These are phyloP conservation scores for Penicillium brasilianum DNA, from an alignment of 2,329 filamentous ascomycete species.

Conservation along the genomic window DNA sequence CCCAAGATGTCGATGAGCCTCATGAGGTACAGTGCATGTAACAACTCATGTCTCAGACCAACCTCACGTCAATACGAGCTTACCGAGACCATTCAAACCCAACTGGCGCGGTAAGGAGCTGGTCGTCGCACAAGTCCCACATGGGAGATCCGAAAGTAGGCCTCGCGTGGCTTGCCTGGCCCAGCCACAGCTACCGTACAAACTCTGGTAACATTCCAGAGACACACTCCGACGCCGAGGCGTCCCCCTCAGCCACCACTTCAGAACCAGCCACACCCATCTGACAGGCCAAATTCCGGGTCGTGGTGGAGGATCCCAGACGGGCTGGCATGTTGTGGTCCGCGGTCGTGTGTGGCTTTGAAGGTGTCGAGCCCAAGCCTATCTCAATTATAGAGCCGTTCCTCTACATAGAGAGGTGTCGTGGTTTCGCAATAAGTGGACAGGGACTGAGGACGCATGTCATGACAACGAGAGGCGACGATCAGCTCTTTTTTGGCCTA, in stretches of 20 bases:
- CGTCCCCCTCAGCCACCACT: slow-evolving; percentile 5
- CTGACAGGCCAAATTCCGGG: slow-evolving; percentile 1
- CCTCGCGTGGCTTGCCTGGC: not conserved
- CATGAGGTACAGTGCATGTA: too few species aligned
- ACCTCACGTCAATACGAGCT: not conserved
- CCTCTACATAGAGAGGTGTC: not conserved
- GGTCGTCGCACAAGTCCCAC: not conserved
- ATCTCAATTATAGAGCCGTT: not conserved
- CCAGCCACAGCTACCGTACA: not conserved
- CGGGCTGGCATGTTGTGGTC: not conserved
- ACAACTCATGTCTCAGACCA: not conserved
- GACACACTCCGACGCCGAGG: too few species aligned
- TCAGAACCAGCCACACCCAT: not conserved
- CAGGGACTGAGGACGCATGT: slow-evolving; percentile 8
- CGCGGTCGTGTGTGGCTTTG: slow-evolving; percentile 6
- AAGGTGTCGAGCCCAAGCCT: not conserved
- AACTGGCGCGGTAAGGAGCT: not conserved
- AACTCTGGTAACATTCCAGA: too few species aligned
- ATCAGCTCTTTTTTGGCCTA: slow-evolving; percentile 1
- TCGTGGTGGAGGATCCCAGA: not conserved
- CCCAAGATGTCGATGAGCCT: not conserved
- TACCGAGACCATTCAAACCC: not conserved
- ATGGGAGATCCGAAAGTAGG: not conserved
- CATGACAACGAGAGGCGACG: not conserved
- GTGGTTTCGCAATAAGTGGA: slow-evolving; percentile 16